These are phyloP conservation scores for Ilex paraguariensis DNA, from an alignment of 305 asterid species.

Conservation along the genomic window DNA sequence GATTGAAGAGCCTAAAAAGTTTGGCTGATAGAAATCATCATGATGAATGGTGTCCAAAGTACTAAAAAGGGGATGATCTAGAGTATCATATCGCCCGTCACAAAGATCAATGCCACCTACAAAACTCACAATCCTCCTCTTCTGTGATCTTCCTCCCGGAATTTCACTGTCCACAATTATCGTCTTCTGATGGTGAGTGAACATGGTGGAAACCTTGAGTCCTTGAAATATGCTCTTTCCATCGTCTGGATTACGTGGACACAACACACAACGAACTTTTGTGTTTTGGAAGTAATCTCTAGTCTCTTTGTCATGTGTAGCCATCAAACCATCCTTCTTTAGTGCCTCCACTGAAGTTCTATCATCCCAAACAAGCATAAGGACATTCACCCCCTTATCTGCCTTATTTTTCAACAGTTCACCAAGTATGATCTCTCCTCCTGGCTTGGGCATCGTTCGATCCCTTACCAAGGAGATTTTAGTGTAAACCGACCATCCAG, in stretches of 20 bases:
- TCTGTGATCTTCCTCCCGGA: constrained; percentile 11
- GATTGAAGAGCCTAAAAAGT: constrained; percentile 60
- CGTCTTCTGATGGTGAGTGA: constrained; percentile 87
- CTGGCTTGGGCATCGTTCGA: constrained; percentile 41
- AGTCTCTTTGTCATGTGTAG: constrained; percentile 77
- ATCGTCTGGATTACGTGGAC: constrained; percentile 70
- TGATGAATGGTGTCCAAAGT: constrained; percentile 50
- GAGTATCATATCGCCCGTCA: constrained; percentile 74
- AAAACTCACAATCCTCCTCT: constrained; percentile 56
- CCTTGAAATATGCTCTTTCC: constrained; percentile 57
- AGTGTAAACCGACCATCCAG: constrained; percentile 79
- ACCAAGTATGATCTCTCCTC: constrained; percentile 54
- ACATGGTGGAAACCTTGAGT: constrained; percentile 59
- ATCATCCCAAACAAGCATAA: constrained; percentile 86
- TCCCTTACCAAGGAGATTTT: constrained; percentile 57
- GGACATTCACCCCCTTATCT: constrained; percentile 60
- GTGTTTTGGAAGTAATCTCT: constrained; percentile 45
- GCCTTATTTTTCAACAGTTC: constrained; percentile 72
- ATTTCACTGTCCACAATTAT: constrained; percentile 49
- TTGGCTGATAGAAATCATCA: constrained; percentile 83
- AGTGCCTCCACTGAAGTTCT: constrained; percentile 44
- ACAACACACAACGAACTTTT: constrained; percentile 56
- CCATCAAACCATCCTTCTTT: constrained; percentile 73
- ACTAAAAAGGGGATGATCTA: constrained; percentile 54
- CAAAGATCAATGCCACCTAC: constrained; percentile 90